These are phyloP conservation scores for Didymella sp. DNA, from an alignment of 2,329 filamentous ascomycete genomes.

Conservation along the genomic window DNA sequence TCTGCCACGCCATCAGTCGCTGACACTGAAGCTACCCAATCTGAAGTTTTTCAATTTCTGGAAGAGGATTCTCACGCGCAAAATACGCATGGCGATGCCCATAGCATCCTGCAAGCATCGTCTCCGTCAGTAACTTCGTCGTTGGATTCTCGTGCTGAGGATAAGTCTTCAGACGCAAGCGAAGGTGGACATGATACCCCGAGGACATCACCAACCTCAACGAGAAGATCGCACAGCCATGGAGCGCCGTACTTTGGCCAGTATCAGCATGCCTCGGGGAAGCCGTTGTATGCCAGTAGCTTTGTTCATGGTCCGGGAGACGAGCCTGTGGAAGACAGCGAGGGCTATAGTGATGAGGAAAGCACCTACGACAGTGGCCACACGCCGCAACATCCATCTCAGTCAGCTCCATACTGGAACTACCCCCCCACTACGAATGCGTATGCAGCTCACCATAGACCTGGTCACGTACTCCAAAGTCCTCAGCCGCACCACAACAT, in stretches of 20 bases:
- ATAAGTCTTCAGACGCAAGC: conserved; percentile 35
- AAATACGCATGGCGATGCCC: conserved; percentile 14
- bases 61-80: conserved; percentile 21
- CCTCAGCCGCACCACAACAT: conserved; percentile 46
- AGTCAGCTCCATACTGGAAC: conserved; percentile 29
- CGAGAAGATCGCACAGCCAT: conserved; percentile 23
- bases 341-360: conserved; percentile 27
- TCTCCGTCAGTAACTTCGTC: conserved; percentile 33
- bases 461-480: conserved; percentile 45
- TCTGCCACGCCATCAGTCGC: conserved; percentile 20
- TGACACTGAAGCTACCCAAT: conserved; percentile 28
- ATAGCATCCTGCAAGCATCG: conserved; percentile 26
- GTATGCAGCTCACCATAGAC: conserved; percentile 36
- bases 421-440: conserved; percentile 34
- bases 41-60: conserved; percentile 44
- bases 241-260: conserved; percentile 21
- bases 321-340: conserved; percentile 30
- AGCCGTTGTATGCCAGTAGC: conserved; percentile 44
- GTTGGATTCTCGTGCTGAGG: conserved; percentile 26
- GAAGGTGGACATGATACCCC: conserved; percentile 34
- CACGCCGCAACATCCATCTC: conserved; percentile 25
- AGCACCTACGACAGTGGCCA: conserved; percentile 21
- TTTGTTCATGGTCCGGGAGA: conserved; percentile 38
- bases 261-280: conserved; percentile 28
- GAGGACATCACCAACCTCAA: conserved; percentile 41